These are phyloP conservation scores for Tolypocladium album DNA, from an alignment of 2,329 filamentous ascomycete species.

Conservation along the genomic window DNA sequence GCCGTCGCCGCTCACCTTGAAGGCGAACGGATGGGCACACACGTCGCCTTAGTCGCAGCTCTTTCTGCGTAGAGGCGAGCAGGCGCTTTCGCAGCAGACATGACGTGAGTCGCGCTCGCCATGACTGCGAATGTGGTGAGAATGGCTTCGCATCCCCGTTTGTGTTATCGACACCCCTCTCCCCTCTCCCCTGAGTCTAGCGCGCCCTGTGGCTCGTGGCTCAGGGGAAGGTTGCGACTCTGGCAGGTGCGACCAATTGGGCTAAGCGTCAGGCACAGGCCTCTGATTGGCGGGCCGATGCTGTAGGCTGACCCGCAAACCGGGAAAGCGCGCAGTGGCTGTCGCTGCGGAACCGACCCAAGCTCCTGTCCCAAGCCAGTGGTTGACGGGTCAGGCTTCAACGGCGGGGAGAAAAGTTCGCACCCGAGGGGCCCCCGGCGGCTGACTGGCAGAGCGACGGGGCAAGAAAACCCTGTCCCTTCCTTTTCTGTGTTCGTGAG, in stretches of 20 bases:
- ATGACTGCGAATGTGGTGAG: too few relatives aligned
- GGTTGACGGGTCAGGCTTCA: neutral
- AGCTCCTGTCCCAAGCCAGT: neutral
- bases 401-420: neutral
- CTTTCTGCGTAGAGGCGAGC: neutral
- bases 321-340: neutral
- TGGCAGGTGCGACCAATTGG: constrained; percentile 2
- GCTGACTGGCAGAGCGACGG: neutral
- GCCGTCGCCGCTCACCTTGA: neutral
- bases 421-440: neutral
- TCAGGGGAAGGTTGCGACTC: neutral
- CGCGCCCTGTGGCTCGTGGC: neutral
- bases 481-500: neutral
- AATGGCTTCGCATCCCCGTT: too few relatives aligned
- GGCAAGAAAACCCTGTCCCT: too few relatives aligned
- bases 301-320: constrained; percentile 2
- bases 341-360: neutral
- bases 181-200: neutral
- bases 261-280: constrained; percentile 27
- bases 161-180: neutral
- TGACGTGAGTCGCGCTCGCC: neutral
- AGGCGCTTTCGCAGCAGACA: neutral
- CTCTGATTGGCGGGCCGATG: constrained; percentile 29
- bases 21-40: neutral
- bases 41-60: neutral